Percentiles rank a stretch among this genome's conserved stretches.
phyloP scores from a whole-genome alignment of 495 filamentous ascomycete genomes.

The Cetradonia linearis region DNA sequence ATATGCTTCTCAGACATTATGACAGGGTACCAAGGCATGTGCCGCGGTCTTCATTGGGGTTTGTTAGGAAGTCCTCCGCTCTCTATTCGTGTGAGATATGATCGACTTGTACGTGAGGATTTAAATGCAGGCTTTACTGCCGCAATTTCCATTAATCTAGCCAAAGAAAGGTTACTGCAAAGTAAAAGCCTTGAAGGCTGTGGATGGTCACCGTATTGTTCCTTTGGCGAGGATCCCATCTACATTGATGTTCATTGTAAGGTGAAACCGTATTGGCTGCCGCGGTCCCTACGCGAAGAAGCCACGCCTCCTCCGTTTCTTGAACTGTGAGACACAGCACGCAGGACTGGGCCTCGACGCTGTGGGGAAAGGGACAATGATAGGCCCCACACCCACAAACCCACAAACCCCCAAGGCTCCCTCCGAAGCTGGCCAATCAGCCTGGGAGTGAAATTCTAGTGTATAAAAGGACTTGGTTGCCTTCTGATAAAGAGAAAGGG shows the following conservation, averaged over 20 bases:
- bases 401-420: background rate
- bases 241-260: background rate
- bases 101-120: background rate
- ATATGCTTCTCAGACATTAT: background rate
- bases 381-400: no score
- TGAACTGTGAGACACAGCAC: background rate
- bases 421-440: background rate
- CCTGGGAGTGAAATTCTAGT: background rate
- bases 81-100: background rate
- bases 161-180: background rate
- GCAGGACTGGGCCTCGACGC: background rate
- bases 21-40: background rate
- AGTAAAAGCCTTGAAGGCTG: background rate
- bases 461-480: background rate
- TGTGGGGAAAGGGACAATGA: background rate
- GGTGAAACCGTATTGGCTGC: no score
- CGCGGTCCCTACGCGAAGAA: no score
- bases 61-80: background rate
- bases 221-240: background rate
- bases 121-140: background rate
- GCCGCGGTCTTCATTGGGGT: background rate
- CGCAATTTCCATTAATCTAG: background rate
- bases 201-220: background rate
- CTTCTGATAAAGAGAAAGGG: background rate
- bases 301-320: background rate